Base-by-base conservation (phyloP, 371 early-diverging fungal species). In the Apophysomyces variabilis region DNA sequence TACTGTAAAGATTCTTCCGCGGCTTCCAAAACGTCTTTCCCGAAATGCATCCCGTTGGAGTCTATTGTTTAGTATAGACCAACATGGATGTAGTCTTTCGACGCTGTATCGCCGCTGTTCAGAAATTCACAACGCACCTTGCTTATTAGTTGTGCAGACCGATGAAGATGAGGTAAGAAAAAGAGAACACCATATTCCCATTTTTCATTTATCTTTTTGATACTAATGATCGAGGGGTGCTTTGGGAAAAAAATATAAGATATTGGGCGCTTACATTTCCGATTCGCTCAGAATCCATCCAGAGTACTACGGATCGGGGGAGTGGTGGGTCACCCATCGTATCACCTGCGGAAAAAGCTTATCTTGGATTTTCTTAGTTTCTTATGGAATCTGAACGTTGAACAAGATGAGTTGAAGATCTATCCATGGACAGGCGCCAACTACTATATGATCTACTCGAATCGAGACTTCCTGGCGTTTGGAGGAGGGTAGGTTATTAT, bases 281-380 rank as follows among this genome's bases (percentile, higher is more conserved):
- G 76, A 80, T 37, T 44, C 74, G 6, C 44, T 80, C 13, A 71
- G 70, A 58, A 37, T 61, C 16, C 47, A 66, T 21, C 57, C 69
- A 12, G 64, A 66, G 11, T 77, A 70, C 58, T 80, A 80, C 61
- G 80, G 80, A 13, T 72, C 74, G 50, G 80, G 80, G n/a, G 80
- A 80, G 72, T 77, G 80, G 80, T 77, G 69, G 68, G 47, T 57
- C 5, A 64, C 35, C 7, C 38, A 26, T 47, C 35, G 18, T 38
- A 26, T n/a, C 21, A 50, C 54, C 21, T 21, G 4, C 16, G 35
- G 38, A 1, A 16, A 18, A 35, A 43, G 16, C 35, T 43, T 50
- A 11, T 16, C 46, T 65, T 36, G 26, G 43, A 13, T 37, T 43
- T 50, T 44, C 36, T 13, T 59, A 77, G 77, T 60, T 78, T 78